Percentiles rank a stretch among this genome's conserved stretches.
Conservation (phyloP, 2,329 filamentous ascomycete species). For the Gnomoniopsis sp. region DNA sequence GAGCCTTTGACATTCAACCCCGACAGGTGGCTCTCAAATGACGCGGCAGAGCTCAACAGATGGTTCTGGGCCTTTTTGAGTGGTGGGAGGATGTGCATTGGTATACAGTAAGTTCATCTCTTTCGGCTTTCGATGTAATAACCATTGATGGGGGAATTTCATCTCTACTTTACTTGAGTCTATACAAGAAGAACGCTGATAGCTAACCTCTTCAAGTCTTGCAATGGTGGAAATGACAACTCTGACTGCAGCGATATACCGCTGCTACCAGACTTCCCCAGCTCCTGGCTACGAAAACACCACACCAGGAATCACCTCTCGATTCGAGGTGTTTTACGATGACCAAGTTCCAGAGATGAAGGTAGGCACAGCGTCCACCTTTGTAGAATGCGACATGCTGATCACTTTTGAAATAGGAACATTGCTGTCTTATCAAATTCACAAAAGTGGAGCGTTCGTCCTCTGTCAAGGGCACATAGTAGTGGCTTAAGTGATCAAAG, state of each 20-base stretch:
- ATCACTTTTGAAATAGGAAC: not conserved
- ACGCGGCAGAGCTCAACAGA: conserved; percentile 39
- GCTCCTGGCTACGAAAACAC: conserved; percentile 26
- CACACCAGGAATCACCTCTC: conserved; percentile 36
- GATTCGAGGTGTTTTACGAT: conserved; percentile 24
- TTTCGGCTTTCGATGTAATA: not conserved
- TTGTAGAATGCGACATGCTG: not conserved
- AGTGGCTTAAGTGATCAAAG: too few species aligned
- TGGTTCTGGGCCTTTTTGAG: conserved; percentile 68
- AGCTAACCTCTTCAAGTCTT: conserved; percentile 28
- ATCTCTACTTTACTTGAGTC: not conserved
- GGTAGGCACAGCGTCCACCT: not conserved
- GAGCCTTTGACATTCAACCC: conserved; percentile 24
- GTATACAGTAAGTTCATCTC: conserved; percentile 28
- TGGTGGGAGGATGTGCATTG: conserved; percentile 66
- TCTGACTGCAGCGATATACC: conserved; percentile 41
- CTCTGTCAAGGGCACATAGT: too few species aligned
- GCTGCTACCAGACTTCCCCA: conserved; percentile 35
- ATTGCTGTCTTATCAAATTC: not conserved
- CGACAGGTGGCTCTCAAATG: conserved; percentile 22
- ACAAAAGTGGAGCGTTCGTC: not conserved
- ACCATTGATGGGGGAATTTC: not conserved
- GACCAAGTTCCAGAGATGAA: not conserved
- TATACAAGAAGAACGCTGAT: not conserved
- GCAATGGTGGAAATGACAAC: conserved; percentile 50